phyloP scores from a whole-genome alignment of 2,329 filamentous ascomycete genomes.

The Penicillium italicum region DNA sequence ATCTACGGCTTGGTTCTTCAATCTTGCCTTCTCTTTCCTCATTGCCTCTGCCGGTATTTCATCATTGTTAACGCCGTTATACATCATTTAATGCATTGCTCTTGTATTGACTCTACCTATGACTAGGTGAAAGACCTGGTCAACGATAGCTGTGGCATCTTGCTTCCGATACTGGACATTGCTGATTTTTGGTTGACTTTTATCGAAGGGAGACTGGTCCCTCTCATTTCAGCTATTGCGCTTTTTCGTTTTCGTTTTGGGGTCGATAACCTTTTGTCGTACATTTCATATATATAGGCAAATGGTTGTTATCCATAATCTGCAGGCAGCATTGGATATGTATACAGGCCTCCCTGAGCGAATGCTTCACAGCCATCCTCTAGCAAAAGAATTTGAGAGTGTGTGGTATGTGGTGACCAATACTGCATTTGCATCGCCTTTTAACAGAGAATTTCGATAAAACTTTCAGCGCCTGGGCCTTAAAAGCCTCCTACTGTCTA shows the following conservation, averaged over 20 bases:
- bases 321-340: background rate
- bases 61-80: conserved; percentile 14
- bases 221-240: background rate
- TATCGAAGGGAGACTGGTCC: background rate
- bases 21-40: conserved; percentile 5
- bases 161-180: background rate
- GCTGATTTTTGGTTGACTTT: background rate
- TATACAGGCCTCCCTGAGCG: background rate
- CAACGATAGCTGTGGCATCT: background rate
- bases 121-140: background rate
- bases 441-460: background rate
- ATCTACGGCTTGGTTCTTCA: conserved; percentile 4
- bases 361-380: background rate
- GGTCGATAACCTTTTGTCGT: background rate
- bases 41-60: conserved; percentile 5
- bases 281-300: background rate
- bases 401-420: background rate
- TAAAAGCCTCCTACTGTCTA: background rate
- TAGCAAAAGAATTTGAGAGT: background rate
- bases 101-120: background rate
- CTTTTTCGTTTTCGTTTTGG: background rate
- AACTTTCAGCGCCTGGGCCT: background rate
- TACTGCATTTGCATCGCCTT: background rate
- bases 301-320: background rate
- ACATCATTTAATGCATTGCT: conserved; percentile 24